Evolutionary conservation across 805 yeast species (phyloP), one percentile per base, ranked within the genome.

Genomic region (Metschnikowia baotianmanensis): DNA sequence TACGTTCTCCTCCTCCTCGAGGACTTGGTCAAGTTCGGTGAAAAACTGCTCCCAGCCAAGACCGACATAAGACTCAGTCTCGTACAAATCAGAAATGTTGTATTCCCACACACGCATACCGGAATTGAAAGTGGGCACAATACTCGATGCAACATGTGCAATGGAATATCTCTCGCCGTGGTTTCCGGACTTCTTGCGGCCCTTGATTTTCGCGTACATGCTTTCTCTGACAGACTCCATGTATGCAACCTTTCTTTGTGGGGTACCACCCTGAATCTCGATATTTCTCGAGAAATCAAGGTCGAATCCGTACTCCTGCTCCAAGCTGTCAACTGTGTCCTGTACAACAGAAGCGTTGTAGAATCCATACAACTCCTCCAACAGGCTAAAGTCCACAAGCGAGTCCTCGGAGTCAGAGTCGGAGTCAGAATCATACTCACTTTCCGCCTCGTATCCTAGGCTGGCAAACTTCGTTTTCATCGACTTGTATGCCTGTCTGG

Each of bases 21-120:
- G 26, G 6, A 42, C 27, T 15, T n/a, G 28, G 28, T 25, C 46
- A 24, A 43, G 38, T 10, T 37, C 70, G 2, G 58, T 55, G 51
- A 82, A 81, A 53, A 84, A 82, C 4, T 51, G 55, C 37, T 66
- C 71, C 93, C 93, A 85, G 6, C 83, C 72, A 44, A 67, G 68
- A 48, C 48, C 63, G 19, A 38, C 22, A 23, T 31, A 19, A 20
- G 52, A 41, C 29, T 49, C 51, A 13, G 48, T 42, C 15, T 47
- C 50, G n/a, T 58, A 64, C 33, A 84, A 56, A 1, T 71, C 82
- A 0, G 86, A 74, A 26, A 77, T 75, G 55, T 87, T 87, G 59
- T 87, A 87, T 58, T 87, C 96, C 93, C 95, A 87, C 2, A 87
- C 80, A 48, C 96, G 70, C 46, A 87, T 56, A 5, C 89, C 86